These are phyloP conservation scores for Diaporthe ampelina DNA, from an alignment of 2,329 filamentous ascomycete species.

Conservation along the genomic window DNA sequence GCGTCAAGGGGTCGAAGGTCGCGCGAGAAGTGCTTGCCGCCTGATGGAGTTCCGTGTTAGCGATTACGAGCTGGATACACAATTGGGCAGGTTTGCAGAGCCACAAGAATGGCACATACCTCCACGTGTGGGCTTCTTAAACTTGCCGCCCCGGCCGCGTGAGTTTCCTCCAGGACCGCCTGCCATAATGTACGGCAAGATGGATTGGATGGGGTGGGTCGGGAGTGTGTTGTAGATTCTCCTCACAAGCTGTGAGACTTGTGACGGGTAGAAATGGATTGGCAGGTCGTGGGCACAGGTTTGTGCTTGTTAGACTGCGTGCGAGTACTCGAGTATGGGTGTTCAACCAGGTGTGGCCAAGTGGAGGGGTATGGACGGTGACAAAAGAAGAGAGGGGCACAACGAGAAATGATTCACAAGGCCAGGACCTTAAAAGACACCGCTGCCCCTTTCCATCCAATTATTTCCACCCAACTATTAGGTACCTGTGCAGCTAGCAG, in stretches of 20 bases:
- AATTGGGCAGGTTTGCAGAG: not conserved
- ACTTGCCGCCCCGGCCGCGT: conserved; percentile 91
- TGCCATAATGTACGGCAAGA: conserved; percentile 57
- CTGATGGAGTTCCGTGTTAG: conserved; percentile 60
- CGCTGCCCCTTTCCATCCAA: conserved; percentile 4
- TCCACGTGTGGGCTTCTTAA: conserved; percentile 92
- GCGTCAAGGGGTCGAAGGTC: conserved; percentile 89
- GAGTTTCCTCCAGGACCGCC: conserved; percentile 64
- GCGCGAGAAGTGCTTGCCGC: conserved; percentile 95
- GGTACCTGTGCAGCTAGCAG: not conserved
- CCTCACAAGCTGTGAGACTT: not conserved
- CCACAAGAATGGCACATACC: conserved; percentile 65
- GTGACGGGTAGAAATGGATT: not conserved
- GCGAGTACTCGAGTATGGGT: not conserved
- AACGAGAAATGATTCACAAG: conserved; percentile 30
- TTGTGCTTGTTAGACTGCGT: not conserved
- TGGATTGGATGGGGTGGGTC: not conserved
- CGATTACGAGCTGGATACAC: not conserved
- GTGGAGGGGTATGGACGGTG: not conserved
- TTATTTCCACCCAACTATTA: not conserved
- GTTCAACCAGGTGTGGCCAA: not conserved
- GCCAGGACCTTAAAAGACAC: not conserved
- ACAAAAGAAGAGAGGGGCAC: conserved; percentile 13
- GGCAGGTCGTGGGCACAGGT: conserved; percentile 2
- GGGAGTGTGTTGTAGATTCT: conserved; percentile 37